phyloP scores from a whole-genome alignment of 1,139 yeast species.

The Candida tunisiensis region DNA sequence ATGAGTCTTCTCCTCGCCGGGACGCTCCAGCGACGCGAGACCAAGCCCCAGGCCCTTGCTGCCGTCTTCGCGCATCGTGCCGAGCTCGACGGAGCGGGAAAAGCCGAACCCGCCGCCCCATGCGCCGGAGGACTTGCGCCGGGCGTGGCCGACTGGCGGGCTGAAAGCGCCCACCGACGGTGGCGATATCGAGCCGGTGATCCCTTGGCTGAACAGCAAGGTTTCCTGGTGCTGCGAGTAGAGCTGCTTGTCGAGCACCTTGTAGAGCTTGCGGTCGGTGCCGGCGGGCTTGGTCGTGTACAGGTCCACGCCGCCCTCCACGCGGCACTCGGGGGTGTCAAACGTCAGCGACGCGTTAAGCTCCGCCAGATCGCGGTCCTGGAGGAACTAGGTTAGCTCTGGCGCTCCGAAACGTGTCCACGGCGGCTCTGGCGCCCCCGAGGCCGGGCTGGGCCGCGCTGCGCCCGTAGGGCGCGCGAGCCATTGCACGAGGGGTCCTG shows the following conservation, averaged over 20 bases:
- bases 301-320: slow-evolving; percentile 86
- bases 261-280: slow-evolving; percentile 74
- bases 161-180: too few relatives aligned
- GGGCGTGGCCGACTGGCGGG: background rate
- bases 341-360: slow-evolving; percentile 79
- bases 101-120: background rate
- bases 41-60: too few relatives aligned
- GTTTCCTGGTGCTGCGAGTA: slow-evolving; percentile 37
- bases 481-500: too few relatives aligned
- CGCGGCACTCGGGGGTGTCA: slow-evolving; percentile 73
- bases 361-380: slow-evolving; percentile 77
- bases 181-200: too few relatives aligned
- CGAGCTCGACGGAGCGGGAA: too few relatives aligned
- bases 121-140: background rate
- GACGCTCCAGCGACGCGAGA: too few relatives aligned
- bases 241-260: slow-evolving; percentile 70
- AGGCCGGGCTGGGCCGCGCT: too few relatives aligned
- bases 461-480: too few relatives aligned
- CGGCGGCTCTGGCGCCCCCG: too few relatives aligned
- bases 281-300: slow-evolving; percentile 91
- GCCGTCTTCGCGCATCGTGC: too few relatives aligned
- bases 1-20: too few relatives aligned
- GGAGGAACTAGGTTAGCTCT: slow-evolving; percentile 76
- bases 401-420: too few relatives aligned
- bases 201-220: background rate